Conservation (phyloP, 1,284 basidiomycete genomes). For the Ceratobasidium papillatum region DNA sequence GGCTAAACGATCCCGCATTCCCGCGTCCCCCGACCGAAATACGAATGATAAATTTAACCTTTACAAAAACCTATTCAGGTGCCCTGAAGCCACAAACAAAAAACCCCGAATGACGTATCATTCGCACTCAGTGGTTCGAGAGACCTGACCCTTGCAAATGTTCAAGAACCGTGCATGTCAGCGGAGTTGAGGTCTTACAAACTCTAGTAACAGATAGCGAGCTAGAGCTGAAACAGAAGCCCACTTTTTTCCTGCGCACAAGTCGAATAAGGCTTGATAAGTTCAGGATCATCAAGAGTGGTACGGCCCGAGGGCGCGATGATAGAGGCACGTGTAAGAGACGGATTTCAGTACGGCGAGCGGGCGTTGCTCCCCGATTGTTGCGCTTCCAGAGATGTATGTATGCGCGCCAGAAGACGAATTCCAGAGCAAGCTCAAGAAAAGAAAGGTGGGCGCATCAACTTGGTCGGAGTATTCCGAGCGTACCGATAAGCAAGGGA, state of each 20-base stretch:
- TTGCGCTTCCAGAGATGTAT: neutral
- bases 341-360: neutral
- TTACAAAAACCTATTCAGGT: neutral
- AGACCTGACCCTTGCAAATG: neutral
- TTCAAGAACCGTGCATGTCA: neutral
- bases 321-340: neutral
- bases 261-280: too few relatives aligned
- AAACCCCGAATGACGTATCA: neutral
- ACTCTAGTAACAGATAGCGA: too few relatives aligned
- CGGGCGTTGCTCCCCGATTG: constrained; percentile 12
- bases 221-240: neutral
- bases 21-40: neutral
- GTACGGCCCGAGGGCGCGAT: neutral
- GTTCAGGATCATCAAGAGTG: constrained; percentile 7
- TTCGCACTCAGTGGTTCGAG: neutral
- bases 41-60: neutral
- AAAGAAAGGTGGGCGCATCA: neutral
- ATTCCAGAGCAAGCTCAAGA: neutral
- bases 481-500: neutral
- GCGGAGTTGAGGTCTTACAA: neutral
- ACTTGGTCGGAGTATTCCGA: neutral
- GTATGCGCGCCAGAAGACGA: neutral
- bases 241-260: too few relatives aligned
- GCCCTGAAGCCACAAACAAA: neutral
- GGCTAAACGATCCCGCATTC: neutral